Evolutionary conservation across 139 green algal genomes (phyloP).

Genomic region (Chlorella sorokiniana): DNA sequence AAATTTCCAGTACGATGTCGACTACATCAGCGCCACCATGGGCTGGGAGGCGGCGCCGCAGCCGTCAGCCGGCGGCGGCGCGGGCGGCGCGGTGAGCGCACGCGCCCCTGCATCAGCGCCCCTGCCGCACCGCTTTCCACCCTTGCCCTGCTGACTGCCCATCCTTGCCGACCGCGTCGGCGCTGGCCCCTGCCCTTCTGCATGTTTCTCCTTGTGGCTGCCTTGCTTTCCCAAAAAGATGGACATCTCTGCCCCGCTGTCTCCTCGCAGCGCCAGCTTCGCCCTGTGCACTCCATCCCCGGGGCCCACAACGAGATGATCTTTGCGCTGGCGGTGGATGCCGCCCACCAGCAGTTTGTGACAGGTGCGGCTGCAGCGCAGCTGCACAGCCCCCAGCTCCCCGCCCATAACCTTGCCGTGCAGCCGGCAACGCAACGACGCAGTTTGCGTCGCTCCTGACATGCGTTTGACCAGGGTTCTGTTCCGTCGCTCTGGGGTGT

Average conservation of each 20-base stretch:
- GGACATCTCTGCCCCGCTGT: too few relatives aligned
- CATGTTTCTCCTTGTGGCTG: too few relatives aligned
- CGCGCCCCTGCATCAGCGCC: too few relatives aligned
- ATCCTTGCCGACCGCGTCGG: too few relatives aligned
- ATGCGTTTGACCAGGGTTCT: too few relatives aligned
- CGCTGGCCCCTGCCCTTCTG: neutral
- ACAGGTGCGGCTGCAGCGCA: neutral
- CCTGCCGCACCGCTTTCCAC: too few relatives aligned
- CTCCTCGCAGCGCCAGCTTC: neutral
- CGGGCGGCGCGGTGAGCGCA: neutral
- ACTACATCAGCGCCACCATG: constrained; percentile 65
- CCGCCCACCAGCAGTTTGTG: constrained; percentile 40
- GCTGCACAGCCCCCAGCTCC: neutral
- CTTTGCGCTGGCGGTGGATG: constrained; percentile 54
- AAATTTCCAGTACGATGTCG: constrained; percentile 62
- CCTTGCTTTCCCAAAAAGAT: too few relatives aligned
- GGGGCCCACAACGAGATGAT: constrained; percentile 43
- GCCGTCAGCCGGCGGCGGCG: neutral
- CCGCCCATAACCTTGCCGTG: too few relatives aligned
- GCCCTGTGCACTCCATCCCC: constrained; percentile 18
- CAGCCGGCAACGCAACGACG: too few relatives aligned
- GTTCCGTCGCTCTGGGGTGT: neutral
- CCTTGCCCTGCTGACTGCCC: too few relatives aligned
- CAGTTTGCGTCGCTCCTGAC: too few relatives aligned
- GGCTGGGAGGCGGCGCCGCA: constrained; percentile 29